These are phyloP conservation scores for Dendrobium huoshanense DNA, from an alignment of 106 monocot genomes.

Conservation along the genomic window DNA sequence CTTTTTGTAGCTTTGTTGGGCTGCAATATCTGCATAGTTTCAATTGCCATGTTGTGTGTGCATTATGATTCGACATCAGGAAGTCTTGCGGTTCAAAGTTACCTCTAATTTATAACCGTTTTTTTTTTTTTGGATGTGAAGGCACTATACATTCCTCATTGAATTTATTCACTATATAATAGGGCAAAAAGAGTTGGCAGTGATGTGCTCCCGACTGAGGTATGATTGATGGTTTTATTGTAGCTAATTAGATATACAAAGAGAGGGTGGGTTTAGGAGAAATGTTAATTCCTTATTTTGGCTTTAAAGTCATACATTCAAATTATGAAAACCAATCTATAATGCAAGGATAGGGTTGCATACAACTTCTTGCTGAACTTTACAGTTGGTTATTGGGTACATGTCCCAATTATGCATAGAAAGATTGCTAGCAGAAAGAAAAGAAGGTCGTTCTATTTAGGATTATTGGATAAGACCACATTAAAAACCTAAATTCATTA, in stretches of 20 bases:
- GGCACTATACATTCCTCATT: not conserved
- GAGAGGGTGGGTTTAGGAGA: not conserved
- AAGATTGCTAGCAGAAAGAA: not conserved
- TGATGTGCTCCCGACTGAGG: not conserved
- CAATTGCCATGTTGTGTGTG: not conserved
- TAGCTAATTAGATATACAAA: not conserved
- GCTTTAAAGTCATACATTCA: not conserved
- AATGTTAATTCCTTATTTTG: not conserved
- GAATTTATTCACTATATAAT: not conserved
- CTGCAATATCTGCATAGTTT: not conserved
- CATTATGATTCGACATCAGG: not conserved
- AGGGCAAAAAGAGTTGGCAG: not conserved
- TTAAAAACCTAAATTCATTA: not conserved
- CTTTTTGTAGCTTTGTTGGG: not conserved
- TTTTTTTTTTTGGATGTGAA: not conserved
- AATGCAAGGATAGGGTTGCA: too few species aligned
- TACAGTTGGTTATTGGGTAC: not conserved
- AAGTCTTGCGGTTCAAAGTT: not conserved
- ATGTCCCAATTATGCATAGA: not conserved
- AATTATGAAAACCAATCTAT: not conserved
- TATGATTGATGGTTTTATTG: not conserved
- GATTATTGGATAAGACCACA: not conserved
- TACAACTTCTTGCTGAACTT: not conserved
- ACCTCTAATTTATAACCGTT: not conserved
- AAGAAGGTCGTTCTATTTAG: not conserved